Evolutionary conservation across 1,139 yeast species (phyloP).

Genomic region (Geotrichum reessii): DNA sequence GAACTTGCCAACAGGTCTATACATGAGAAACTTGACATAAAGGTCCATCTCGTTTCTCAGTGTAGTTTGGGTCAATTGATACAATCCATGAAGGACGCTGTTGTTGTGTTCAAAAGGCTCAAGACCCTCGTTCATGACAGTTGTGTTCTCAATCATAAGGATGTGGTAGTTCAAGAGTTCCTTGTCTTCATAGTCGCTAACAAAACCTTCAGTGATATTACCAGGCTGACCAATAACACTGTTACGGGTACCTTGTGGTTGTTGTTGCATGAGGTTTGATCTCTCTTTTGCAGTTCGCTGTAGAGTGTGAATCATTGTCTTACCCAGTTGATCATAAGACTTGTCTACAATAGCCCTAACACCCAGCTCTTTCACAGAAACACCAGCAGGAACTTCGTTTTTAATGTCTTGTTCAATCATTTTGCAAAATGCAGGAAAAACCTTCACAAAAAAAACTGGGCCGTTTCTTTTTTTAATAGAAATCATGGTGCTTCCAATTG

Average conservation of each 20-base stretch:
- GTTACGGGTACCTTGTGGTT: slow-evolving; percentile 7
- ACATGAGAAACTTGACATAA: slow-evolving; percentile 50
- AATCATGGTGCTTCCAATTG: slow-evolving; percentile 50
- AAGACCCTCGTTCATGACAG: slow-evolving; percentile 51
- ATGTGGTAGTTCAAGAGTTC: slow-evolving; percentile 55
- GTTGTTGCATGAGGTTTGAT: slow-evolving; percentile 13
- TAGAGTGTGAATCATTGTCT: slow-evolving; percentile 33
- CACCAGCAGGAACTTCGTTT: slow-evolving; percentile 20
- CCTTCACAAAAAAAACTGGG: slow-evolving; percentile 42
- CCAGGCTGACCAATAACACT: slow-evolving; percentile 5
- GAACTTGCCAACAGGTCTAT: slow-evolving; percentile 58
- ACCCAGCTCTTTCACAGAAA: slow-evolving; percentile 26
- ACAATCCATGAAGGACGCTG: slow-evolving; percentile 30
- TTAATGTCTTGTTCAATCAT: slow-evolving; percentile 33
- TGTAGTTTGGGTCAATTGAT: slow-evolving; percentile 35
- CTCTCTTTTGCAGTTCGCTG: slow-evolving; percentile 32
- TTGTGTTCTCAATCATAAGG: slow-evolving; percentile 58
- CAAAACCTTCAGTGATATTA: slow-evolving; percentile 1
- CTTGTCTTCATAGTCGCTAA: slow-evolving; percentile 46
- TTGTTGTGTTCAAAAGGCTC: slow-evolving; percentile 35
- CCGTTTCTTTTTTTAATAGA: slow-evolving; percentile 40
- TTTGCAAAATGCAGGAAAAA: slow-evolving; percentile 43
- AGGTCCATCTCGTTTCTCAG: slow-evolving; percentile 44
- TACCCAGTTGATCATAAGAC: slow-evolving; percentile 40
- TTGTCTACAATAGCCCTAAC: slow-evolving; percentile 40